Evolutionary conservation across 1,284 basidiomycete species (phyloP).

Genomic region (Microbotryum lychnidis-dioicae): DNA sequence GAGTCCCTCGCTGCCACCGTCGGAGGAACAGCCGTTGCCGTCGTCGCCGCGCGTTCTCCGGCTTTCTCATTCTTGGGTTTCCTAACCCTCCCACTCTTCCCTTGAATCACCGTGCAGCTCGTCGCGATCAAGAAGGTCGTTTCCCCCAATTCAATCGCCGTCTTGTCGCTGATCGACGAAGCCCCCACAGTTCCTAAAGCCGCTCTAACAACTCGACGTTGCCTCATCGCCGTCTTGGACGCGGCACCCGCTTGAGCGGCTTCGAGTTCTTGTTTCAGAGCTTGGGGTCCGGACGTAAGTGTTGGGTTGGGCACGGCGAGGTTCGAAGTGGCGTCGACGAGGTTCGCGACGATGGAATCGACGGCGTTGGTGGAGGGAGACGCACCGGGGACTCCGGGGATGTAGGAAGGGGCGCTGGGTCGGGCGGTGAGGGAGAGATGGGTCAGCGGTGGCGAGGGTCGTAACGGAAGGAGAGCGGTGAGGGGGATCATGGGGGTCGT

Average conservation of each 20-base stretch:
- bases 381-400: not conserved
- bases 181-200: not conserved
- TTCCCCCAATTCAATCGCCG: not conserved
- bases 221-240: not conserved
- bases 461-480: constrained; percentile 16
- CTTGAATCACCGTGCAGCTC: no score
- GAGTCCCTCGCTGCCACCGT: not conserved
- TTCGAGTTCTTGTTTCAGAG: not conserved
- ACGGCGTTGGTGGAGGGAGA: not conserved
- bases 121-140: not conserved
- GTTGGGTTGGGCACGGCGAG: not conserved
- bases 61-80: constrained; percentile 7
- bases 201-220: not conserved
- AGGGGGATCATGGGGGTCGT: constrained; percentile 1
- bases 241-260: not conserved
- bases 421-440: constrained; percentile 2
- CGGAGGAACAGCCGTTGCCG: not conserved
- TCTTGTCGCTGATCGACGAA: no score
- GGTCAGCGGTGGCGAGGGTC: constrained; percentile 1
- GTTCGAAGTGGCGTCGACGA: not conserved
- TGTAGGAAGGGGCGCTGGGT: not conserved
- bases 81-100: not conserved
- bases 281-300: not conserved
- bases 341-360: constrained; percentile 18
- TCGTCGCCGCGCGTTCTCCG: not conserved